These are phyloP conservation scores for Cavenderia fasciculata DNA, from an alignment of 78 protist species.

Conservation along the genomic window DNA sequence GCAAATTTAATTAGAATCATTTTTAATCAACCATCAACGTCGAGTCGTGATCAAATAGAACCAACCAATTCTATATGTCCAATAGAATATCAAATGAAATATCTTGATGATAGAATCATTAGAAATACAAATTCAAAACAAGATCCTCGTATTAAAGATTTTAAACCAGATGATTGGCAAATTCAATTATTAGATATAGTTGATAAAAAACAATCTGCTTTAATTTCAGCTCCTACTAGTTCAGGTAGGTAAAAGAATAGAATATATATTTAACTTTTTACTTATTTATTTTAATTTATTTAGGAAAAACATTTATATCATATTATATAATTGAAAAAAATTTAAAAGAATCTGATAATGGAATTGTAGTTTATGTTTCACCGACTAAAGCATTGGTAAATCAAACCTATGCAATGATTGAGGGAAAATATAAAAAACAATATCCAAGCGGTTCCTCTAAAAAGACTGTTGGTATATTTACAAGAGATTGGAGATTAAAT, in stretches of 20 bases:
- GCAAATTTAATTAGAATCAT: too few relatives aligned
- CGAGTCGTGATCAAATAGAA: too few relatives aligned
- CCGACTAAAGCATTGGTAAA: constrained; percentile 93
- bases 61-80: too few relatives aligned
- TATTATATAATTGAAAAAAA: constrained; percentile 87
- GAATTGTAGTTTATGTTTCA: constrained; percentile 90
- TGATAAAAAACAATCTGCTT: constrained; percentile 75
- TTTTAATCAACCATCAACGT: too few relatives aligned
- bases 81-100: constrained; percentile 18
- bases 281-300: too few relatives aligned
- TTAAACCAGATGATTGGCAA: constrained; percentile 95
- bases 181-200: constrained; percentile 85
- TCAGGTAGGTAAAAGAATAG: too few relatives aligned
- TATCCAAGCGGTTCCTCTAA: not conserved
- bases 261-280: too few relatives aligned
- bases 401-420: constrained; percentile 82
- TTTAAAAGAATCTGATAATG: constrained; percentile 11
- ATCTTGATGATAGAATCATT: constrained; percentile 17
- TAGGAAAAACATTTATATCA: constrained; percentile 95
- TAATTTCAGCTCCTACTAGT: constrained; percentile 92
- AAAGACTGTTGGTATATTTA: constrained; percentile 45
- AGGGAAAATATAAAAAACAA: constrained; percentile 13
- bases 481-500: constrained; percentile 47
- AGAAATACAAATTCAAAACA: constrained; percentile 4
- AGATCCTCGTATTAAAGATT: constrained; percentile 48